Evolutionary conservation across 192 early-diverging fungal species (phyloP).

Genomic region (Rhizophagus prolifer): DNA sequence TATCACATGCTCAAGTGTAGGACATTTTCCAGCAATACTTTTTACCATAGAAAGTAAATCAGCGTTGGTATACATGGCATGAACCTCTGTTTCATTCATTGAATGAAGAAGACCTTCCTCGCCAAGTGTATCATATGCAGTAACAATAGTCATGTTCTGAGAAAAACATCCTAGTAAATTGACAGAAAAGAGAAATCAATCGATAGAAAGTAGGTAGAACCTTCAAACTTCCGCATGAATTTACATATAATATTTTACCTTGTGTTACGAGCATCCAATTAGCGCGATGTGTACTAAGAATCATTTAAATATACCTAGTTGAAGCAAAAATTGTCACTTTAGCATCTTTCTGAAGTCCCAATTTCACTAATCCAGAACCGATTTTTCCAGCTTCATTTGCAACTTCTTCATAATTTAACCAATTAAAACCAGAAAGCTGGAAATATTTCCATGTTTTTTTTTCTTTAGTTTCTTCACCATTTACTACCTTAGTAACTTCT

Average conservation of each 20-base stretch:
- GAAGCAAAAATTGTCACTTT: slow-evolving; percentile 70
- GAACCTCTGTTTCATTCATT: slow-evolving; percentile 77
- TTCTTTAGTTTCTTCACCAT: slow-evolving; percentile 58
- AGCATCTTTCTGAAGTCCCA: slow-evolving; percentile 50
- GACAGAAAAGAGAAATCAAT: slow-evolving; percentile 48
- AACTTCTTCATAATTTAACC: slow-evolving; percentile 77
- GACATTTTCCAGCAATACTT: slow-evolving; percentile 60
- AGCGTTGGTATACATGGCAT: slow-evolving; percentile 70
- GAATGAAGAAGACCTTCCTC: slow-evolving; percentile 82
- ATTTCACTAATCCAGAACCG: slow-evolving; percentile 70
- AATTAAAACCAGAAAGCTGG: slow-evolving; percentile 76
- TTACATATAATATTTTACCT: slow-evolving; percentile 23
- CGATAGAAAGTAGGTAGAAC: neutral
- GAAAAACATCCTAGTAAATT: slow-evolving; percentile 63
- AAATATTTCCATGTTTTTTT: slow-evolving; percentile 85
- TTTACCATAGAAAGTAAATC: slow-evolving; percentile 66
- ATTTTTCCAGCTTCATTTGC: slow-evolving; percentile 51
- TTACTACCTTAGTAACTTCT: slow-evolving; percentile 58
- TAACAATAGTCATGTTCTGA: slow-evolving; percentile 74
- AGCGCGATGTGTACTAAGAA: too few species aligned
- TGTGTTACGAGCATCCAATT: slow-evolving; percentile 40
- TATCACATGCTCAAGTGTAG: slow-evolving; percentile 64
- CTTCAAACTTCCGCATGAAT: neutral
- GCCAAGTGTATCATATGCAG: slow-evolving; percentile 83
- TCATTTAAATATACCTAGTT: slow-evolving; percentile 73